Percentiles rank a stretch among this genome's conserved stretches.
phyloP scores from a whole-genome alignment of 1,139 yeast species.

The Geotrichum reessii region DNA sequence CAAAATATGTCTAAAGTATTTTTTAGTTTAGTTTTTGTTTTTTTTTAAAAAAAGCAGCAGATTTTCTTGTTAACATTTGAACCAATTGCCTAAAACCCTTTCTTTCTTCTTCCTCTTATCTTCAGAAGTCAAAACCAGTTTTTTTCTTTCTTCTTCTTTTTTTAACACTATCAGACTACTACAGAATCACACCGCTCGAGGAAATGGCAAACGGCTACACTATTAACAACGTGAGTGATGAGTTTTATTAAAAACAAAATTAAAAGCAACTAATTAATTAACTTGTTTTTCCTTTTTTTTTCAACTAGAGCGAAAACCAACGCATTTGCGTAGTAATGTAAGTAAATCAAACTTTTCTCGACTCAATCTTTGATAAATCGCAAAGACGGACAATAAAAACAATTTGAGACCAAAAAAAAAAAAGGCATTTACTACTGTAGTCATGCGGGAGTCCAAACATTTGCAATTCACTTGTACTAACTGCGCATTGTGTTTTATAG shows the following conservation, averaged over 20 bases:
- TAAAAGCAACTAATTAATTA: background rate
- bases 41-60: background rate
- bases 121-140: background rate
- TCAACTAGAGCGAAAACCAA: slow-evolving; percentile 28
- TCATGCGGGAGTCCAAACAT: no score
- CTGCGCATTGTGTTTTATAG: slow-evolving; percentile 18
- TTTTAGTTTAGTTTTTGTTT: background rate
- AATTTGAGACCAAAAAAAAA: background rate
- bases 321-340: slow-evolving; percentile 41
- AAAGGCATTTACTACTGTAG: no score
- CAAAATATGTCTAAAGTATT: no score
- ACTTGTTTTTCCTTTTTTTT: background rate
- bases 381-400: background rate
- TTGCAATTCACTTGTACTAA: background rate
- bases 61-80: background rate
- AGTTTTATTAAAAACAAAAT: background rate
- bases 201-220: slow-evolving; percentile 10
- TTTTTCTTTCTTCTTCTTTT: background rate
- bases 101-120: background rate
- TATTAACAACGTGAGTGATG: slow-evolving; percentile 3
- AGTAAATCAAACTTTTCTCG: slow-evolving; percentile 13
- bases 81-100: background rate
- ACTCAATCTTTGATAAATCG: background rate
- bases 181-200: background rate
- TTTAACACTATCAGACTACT: background rate